A percentile compares a stretch with the other conserved stretches of the same genome.
phyloP scores from a whole-genome alignment of 306 rosid genomes.

The Dryas octopetala region DNA sequence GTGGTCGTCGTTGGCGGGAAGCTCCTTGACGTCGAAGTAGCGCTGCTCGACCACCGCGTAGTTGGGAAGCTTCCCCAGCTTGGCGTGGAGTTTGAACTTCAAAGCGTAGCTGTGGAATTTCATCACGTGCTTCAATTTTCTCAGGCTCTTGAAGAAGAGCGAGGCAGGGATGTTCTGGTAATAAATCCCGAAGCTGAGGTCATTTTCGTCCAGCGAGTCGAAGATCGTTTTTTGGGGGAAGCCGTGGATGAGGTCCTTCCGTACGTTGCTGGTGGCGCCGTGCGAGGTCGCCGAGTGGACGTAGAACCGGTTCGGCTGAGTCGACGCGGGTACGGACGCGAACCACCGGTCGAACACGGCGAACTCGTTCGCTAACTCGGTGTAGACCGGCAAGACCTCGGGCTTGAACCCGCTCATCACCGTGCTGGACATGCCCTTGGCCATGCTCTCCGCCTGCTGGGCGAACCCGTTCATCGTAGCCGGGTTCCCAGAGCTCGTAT shows the following conservation, averaged over 20 bases:
- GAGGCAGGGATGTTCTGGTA: constrained; percentile 93
- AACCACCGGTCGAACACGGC: constrained; percentile 82
- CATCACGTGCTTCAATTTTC: constrained; percentile 48
- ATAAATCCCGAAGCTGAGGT: constrained; percentile 61
- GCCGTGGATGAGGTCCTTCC: constrained; percentile 73
- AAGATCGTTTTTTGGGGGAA: constrained; percentile 86
- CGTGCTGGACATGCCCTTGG: constrained; percentile 37
- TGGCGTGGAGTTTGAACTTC: constrained; percentile 68
- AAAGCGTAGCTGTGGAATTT: constrained; percentile 57
- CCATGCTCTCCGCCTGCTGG: constrained; percentile 63
- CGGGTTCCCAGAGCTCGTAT: constrained; percentile 33
- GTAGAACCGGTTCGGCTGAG: constrained; percentile 92
- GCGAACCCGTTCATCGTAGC: constrained; percentile 90
- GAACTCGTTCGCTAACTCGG: constrained; percentile 60
- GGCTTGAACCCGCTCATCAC: constrained; percentile 94
- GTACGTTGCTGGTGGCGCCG: constrained; percentile 85
- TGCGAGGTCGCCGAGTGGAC: constrained; percentile 94
- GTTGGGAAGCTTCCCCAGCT: constrained; percentile 73
- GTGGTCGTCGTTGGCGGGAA: constrained; percentile 91
- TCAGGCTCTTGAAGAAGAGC: constrained; percentile 63
- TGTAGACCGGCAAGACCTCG: constrained; percentile 56
- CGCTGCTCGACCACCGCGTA: constrained; percentile 89
- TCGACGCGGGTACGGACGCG: constrained; percentile 87
- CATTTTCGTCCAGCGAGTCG: constrained; percentile 73
- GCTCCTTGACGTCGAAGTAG: constrained; percentile 61